Conservation (phyloP, 768 basidiomycete genomes). For the Leccinum longicurvipes region DNA sequence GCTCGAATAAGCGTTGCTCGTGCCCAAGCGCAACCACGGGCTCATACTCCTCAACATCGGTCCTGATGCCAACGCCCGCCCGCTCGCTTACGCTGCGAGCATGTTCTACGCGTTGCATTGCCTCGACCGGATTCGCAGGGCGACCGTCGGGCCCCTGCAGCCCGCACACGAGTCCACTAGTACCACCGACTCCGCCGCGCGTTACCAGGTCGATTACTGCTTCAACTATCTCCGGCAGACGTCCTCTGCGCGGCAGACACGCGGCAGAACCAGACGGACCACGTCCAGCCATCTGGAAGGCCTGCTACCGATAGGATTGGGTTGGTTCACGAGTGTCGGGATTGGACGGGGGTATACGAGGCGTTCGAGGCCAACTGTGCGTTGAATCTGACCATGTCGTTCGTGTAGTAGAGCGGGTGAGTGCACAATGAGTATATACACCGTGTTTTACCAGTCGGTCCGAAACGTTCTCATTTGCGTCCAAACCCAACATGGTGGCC, state of each 20-base stretch:
- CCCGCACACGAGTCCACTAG: background rate
- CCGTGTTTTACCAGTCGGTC: background rate
- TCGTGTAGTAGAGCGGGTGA: background rate
- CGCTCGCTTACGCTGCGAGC: slow-evolving; percentile 32
- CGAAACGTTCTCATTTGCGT: too few relatives aligned
- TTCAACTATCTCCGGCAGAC: slow-evolving; percentile 41
- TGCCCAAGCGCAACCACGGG: slow-evolving; percentile 18
- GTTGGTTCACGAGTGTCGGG: slow-evolving; percentile 19
- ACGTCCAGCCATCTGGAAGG: slow-evolving; percentile 8
- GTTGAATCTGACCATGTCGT: slow-evolving; percentile 20
- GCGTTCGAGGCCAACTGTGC: slow-evolving; percentile 19
- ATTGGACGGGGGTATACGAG: slow-evolving; percentile 23
- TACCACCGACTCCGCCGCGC: background rate
- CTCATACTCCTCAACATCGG: slow-evolving; percentile 13
- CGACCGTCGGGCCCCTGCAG: slow-evolving; percentile 7
- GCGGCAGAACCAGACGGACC: slow-evolving; percentile 27
- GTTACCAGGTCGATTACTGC: slow-evolving; percentile 31
- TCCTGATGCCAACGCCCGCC: slow-evolving; percentile 16
- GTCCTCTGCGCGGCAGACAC: slow-evolving; percentile 35
- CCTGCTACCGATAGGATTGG: slow-evolving; percentile 20
- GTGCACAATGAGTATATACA: background rate
- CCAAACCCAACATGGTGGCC: too few relatives aligned
- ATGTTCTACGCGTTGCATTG: slow-evolving; percentile 43
- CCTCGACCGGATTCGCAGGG: slow-evolving; percentile 34
- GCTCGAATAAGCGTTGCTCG: slow-evolving; percentile 23